Evolutionary conservation across 805 yeast species (phyloP), one percentile per base, ranked within the genome.

Genomic region (Metschnikowia orientalis): DNA sequence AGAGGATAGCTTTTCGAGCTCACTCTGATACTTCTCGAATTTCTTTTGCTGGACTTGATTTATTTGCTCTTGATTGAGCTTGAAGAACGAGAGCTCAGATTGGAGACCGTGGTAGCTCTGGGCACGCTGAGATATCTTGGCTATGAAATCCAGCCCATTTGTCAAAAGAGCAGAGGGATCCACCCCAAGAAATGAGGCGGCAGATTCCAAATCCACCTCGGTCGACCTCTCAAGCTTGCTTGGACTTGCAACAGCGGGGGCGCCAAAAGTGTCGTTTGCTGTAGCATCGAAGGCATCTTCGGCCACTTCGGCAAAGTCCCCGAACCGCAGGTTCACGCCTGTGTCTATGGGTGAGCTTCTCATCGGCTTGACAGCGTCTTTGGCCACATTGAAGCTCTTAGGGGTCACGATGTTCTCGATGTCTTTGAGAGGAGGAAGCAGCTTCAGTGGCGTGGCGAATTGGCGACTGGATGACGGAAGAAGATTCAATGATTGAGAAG

Each of bases 371-470:
- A 36, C 37, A 18, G 35, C 38, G 37, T 65, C 71, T 40, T 49
- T 57, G 12, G 71, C 71, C 13, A 66, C 71, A 22, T 48, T 42
- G 40, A 66, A 65, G 6, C 61, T 46, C 30, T 64, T 65, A 2
- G 71, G 71, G 1, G 71, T 66, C 6, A 50, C 55, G 12, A 66
- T 65, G 10, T 42, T 41, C 26, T 66, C 71, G 12, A 66, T 65
- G 33, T 65, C 70, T 41, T 66, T 66, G 17, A 66, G 47, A 5
- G 71, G 60, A 1, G 70, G 71, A 18, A 66, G 52, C 17, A 56
- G 48, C 39, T 64, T 65, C 53, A 57, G 59, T 0, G 71, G 71
- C 13, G 71, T 65, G 15, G 67, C 55, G 35, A 59, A 42, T n/a
- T 32, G 39, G 15, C 32, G 43, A 16, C 26, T 33, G 3, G 45